Evolutionary conservation across 139 green algal species (phyloP).

Genomic region (Gonium pectorale): DNA sequence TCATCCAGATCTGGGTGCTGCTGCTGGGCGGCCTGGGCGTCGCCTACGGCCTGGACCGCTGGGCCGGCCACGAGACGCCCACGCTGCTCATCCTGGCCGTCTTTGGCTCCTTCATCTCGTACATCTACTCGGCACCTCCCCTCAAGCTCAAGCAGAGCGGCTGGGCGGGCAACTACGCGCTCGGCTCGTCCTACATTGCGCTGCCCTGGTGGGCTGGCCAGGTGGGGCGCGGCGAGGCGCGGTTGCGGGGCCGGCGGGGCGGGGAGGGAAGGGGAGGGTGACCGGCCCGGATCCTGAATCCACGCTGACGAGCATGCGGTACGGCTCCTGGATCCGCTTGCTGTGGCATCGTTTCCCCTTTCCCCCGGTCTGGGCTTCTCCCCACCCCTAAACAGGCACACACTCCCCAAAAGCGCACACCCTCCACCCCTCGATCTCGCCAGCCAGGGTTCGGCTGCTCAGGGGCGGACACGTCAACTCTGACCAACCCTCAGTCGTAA

Average conservation of each 20-base stretch:
- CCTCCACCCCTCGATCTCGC: too few relatives aligned
- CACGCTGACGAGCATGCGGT: not conserved
- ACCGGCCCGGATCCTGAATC: not conserved
- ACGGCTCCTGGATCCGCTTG: not conserved
- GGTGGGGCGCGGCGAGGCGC: constrained; percentile 54
- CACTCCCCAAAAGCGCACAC: too few relatives aligned
- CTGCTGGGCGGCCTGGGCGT: constrained; percentile 89
- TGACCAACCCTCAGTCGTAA: too few relatives aligned
- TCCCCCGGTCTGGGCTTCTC: too few relatives aligned
- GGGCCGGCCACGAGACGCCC: constrained; percentile 73
- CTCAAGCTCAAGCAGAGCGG: constrained; percentile 98
- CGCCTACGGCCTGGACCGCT: constrained; percentile 86
- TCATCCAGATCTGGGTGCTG: constrained; percentile 90
- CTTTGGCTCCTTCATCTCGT: constrained; percentile 97
- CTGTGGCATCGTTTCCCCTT: too few relatives aligned
- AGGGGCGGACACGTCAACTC: too few relatives aligned
- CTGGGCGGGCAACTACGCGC: constrained; percentile 96
- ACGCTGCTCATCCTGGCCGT: constrained; percentile 81
- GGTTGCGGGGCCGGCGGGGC: not conserved
- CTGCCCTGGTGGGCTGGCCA: constrained; percentile 96
- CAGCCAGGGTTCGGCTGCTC: too few relatives aligned
- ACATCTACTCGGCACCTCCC: constrained; percentile 98
- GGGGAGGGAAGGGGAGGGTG: not conserved
- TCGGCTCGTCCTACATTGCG: constrained; percentile 96
- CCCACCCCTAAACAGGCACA: too few relatives aligned